phyloP scores from a whole-genome alignment of 108 stramenopile species.

The Nitzschia sp. region DNA sequence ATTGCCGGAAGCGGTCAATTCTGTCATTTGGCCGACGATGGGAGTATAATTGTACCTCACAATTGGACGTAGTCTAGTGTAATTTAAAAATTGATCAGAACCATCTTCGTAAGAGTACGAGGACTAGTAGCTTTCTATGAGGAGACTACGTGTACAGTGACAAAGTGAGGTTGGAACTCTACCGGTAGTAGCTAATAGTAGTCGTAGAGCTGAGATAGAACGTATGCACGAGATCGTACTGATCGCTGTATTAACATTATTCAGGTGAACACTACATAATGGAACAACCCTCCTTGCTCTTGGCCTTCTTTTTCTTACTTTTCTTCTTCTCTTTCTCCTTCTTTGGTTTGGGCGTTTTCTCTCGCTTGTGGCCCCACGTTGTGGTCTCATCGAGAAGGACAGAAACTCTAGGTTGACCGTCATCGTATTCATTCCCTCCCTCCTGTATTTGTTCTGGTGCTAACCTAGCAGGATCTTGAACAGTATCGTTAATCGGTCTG shows the following conservation, averaged over 20 bases:
- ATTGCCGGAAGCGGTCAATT: conserved; percentile 63
- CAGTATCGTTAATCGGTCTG: not conserved
- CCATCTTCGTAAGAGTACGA: too few species aligned
- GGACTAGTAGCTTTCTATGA: too few species aligned
- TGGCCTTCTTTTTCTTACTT: conserved; percentile 1
- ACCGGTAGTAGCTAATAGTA: too few species aligned
- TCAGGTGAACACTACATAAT: too few species aligned
- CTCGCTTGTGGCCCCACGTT: conserved; percentile 17
- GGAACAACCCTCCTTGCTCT: not conserved
- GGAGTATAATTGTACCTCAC: conserved; percentile 67
- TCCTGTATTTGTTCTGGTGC: not conserved
- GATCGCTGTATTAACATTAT: not conserved
- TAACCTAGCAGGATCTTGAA: not conserved
- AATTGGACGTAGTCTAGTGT: conserved; percentile 41
- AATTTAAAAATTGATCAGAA: too few species aligned
- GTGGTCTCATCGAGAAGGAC: conserved; percentile 12
- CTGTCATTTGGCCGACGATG: conserved; percentile 82
- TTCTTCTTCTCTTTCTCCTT: conserved; percentile 1
- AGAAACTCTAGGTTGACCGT: not conserved
- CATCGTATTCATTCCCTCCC: not conserved
- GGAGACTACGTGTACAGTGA: too few species aligned
- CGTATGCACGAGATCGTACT: not conserved
- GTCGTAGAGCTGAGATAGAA: too few species aligned
- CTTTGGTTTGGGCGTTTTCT: conserved; percentile 15
- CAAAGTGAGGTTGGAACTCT: too few species aligned